Percentiles rank a stretch among this genome's conserved stretches.
phyloP scores from a whole-genome alignment of 2,329 filamentous ascomycete genomes.

The Calonectria ilicicola region DNA sequence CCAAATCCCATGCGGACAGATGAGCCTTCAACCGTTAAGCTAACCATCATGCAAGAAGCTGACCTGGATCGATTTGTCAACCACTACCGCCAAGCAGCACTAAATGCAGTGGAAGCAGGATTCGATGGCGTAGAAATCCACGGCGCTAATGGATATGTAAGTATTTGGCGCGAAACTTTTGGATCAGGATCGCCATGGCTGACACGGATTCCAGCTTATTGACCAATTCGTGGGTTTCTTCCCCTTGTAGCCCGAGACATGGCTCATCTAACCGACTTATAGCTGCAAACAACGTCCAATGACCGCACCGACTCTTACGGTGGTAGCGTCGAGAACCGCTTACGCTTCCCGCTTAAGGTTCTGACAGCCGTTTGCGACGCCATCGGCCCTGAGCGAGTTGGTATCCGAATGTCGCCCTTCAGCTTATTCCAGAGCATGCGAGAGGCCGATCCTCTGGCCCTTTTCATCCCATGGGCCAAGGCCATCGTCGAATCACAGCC shows the following conservation, averaged over 20 bases:
- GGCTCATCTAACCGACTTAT: neutral
- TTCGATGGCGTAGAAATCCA: slow-evolving; percentile 78
- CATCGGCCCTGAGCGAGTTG: slow-evolving; percentile 64
- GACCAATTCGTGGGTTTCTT: slow-evolving; percentile 66
- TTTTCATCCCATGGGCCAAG: slow-evolving; percentile 66
- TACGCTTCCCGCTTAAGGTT: slow-evolving; percentile 62
- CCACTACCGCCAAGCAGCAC: slow-evolving; percentile 66
- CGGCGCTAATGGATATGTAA: slow-evolving; percentile 70
- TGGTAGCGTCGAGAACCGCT: slow-evolving; percentile 65
- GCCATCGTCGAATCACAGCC: slow-evolving; percentile 65
- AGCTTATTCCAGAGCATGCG: slow-evolving; percentile 72
- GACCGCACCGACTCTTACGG: slow-evolving; percentile 65
- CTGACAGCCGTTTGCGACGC: slow-evolving; percentile 55
- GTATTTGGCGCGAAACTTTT: neutral
- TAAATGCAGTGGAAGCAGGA: slow-evolving; percentile 71
- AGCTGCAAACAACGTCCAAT: slow-evolving; percentile 59
- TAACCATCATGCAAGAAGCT: slow-evolving; percentile 68
- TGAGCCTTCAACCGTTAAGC: slow-evolving; percentile 25
- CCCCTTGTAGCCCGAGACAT: neutral
- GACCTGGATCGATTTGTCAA: slow-evolving; percentile 74
- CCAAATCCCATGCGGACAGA: slow-evolving; percentile 19
- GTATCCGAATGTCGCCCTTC: slow-evolving; percentile 71
- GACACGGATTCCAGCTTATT: slow-evolving; percentile 45
- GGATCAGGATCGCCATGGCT: neutral
- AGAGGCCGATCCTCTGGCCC: slow-evolving; percentile 65